These are phyloP conservation scores for Cenchrus americanus DNA, from an alignment of 176 grass and related monocot species.

Conservation along the genomic window DNA sequence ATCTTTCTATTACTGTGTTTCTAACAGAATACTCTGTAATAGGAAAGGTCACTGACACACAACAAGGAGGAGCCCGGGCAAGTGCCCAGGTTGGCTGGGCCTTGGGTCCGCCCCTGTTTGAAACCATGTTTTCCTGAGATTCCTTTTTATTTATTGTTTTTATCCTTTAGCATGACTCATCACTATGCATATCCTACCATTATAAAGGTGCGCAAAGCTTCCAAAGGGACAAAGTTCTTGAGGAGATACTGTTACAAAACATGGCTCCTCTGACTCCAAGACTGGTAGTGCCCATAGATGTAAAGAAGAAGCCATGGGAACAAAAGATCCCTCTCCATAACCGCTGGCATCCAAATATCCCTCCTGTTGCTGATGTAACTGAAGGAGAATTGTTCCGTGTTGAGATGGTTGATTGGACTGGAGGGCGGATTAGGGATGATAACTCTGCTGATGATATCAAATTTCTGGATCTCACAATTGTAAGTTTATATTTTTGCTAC, in stretches of 20 bases:
- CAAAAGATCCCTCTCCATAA: slow-evolving; percentile 83
- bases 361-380: slow-evolving; percentile 72
- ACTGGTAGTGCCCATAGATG: slow-evolving; percentile 73
- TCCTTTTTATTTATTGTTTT: slow-evolving; percentile 31
- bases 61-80: no score
- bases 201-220: slow-evolving; percentile 31
- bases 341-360: slow-evolving; percentile 88
- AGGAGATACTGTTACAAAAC: slow-evolving; percentile 10
- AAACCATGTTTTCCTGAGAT: slow-evolving; percentile 17
- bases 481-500: slow-evolving; percentile 43
- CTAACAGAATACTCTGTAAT: no score
- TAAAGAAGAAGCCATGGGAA: slow-evolving; percentile 88
- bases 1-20: no score
- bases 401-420: slow-evolving; percentile 87
- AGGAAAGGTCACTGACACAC: no score
- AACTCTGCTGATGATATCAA: slow-evolving; percentile 87
- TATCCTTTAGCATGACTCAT: slow-evolving; percentile 27
- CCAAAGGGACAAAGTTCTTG: slow-evolving; percentile 17
- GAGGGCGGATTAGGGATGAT: slow-evolving; percentile 65
- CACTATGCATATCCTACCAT: neutral
- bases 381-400: slow-evolving; percentile 85
- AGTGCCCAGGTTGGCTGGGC: no score
- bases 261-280: slow-evolving; percentile 83
- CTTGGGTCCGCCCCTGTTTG: neutral
- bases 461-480: slow-evolving; percentile 67